phyloP scores from a whole-genome alignment of 352 stramenopile species.

The Globisporangium abappressorium region DNA sequence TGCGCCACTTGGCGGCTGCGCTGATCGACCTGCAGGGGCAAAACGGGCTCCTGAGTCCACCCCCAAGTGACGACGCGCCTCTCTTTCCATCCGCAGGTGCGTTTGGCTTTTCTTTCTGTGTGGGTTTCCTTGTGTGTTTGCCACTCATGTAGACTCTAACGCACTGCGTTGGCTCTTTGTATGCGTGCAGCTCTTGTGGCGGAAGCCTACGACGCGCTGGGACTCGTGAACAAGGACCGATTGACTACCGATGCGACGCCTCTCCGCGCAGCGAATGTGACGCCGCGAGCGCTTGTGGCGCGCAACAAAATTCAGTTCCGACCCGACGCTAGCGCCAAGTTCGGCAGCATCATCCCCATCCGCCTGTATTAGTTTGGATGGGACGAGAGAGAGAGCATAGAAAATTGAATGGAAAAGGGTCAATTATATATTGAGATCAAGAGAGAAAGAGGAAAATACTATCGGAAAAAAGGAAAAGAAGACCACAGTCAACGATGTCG shows the following conservation, averaged over 20 bases:
- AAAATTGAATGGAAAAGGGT: not conserved
- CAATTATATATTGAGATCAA: conserved; percentile 10
- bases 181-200: conserved; percentile 44
- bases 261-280: conserved; percentile 37
- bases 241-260: conserved; percentile 28
- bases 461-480: conserved; percentile 6
- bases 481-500: not conserved
- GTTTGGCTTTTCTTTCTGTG: conserved; percentile 3
- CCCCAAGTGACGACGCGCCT: conserved; percentile 1
- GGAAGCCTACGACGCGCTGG: conserved; percentile 69
- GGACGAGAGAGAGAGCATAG: not conserved
- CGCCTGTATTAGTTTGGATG: conserved; percentile 29
- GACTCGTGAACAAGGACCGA: conserved; percentile 41
- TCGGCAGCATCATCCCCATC: conserved; percentile 68
- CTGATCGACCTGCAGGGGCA: conserved; percentile 38
- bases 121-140: not conserved
- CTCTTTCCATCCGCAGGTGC: conserved; percentile 53
- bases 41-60: conserved; percentile 1
- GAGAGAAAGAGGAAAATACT: conserved; percentile 12
- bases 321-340: conserved; percentile 30
- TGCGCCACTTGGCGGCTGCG: conserved; percentile 47
- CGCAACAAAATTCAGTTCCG: conserved; percentile 35
- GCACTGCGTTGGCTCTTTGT: not conserved
- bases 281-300: conserved; percentile 44
- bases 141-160: not conserved